Percentiles rank a stretch among this genome's conserved stretches.
These are phyloP conservation scores for Arthrobotrys conoides DNA, from an alignment of 2,329 filamentous ascomycete species.

Conservation along the genomic window DNA sequence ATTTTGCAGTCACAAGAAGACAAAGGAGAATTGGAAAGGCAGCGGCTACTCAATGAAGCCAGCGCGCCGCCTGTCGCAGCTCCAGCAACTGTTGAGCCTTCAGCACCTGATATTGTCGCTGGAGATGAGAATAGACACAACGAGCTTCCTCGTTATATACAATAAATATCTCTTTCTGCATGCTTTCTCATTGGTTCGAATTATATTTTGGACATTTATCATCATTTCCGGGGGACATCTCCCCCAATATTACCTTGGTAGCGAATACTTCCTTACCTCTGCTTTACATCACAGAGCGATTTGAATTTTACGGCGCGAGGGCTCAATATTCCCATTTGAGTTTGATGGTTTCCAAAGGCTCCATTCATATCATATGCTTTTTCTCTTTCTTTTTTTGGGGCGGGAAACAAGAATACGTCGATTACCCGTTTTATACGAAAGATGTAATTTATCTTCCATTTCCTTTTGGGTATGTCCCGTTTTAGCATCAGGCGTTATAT, in stretches of 20 bases:
- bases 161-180: not conserved
- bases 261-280: slow-evolving; percentile 1
- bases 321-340: slow-evolving; percentile 3
- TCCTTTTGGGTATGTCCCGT: not conserved
- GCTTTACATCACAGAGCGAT: slow-evolving; percentile 38
- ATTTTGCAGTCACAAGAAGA: slow-evolving; percentile 73
- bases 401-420: slow-evolving; percentile 12
- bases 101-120: slow-evolving; percentile 60
- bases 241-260: not conserved
- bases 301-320: slow-evolving; percentile 35
- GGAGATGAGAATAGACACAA: slow-evolving; percentile 44
- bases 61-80: slow-evolving; percentile 72
- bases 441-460: slow-evolving; percentile 16
- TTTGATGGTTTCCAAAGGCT: slow-evolving; percentile 10
- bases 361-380: slow-evolving; percentile 12
- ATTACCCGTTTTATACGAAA: slow-evolving; percentile 10
- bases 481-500: slow-evolving; percentile 42
- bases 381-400: not conserved
- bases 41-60: slow-evolving; percentile 75
- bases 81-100: slow-evolving; percentile 62
- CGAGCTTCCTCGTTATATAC: slow-evolving; percentile 54
- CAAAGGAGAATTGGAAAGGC: slow-evolving; percentile 82
- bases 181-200: not conserved
- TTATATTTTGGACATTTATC: not conserved
- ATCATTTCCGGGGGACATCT: not conserved